Base-by-base conservation (phyloP, 441 rosid genomes). In the Jatropha multifida region DNA sequence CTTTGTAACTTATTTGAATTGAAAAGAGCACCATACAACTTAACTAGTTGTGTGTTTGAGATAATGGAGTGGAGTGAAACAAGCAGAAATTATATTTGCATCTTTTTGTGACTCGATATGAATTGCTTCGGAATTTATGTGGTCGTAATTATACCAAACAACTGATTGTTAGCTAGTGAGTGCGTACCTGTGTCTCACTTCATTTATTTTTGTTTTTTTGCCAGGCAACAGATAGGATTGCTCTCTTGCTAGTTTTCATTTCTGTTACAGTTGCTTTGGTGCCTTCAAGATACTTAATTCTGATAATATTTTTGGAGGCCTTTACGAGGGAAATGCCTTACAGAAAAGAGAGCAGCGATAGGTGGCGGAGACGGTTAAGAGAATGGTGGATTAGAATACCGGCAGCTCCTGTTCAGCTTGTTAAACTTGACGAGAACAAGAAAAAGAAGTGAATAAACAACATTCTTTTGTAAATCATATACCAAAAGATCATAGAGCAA, bases 371-470 rank as follows among this genome's bases (percentile, higher is more conserved):
- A 76, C 88, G 96, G 75, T n/a, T 90, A 52, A 86, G 90, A 81
- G 98, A 94, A 74, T 92, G 98, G 98, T 94, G 97, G 98, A 69
- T 88, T 69, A 86, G 93, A 74, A 84, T 94, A 74, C 97, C 99
- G 0, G 96, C 97, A 74, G 99, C 97, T 58, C 93, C 94, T 10
- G 96, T 94, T 77, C 90, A 85, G 80, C 88, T 94, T 65, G 74
- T 86, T 74, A 88, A 83, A 87, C 67, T 80, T 0, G 93, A 87
- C 27, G 93, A 88, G 23, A 80, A 76, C 81, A 94, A 88, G 89
- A 94, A 92, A 80, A 89, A 81, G 89, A 92, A 88, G 77, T 84
- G 83, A 87, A 60, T 54, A 51, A 42, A 79, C 61, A 2, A 14
- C 32, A 62, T 77, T 44, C n/a, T 41, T 46, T 63, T 71, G 71